Evolutionary conservation across 163 green algal genomes (phyloP), one percentile per base, ranked within the genome.

Genomic region (Prototheca cutis): DNA sequence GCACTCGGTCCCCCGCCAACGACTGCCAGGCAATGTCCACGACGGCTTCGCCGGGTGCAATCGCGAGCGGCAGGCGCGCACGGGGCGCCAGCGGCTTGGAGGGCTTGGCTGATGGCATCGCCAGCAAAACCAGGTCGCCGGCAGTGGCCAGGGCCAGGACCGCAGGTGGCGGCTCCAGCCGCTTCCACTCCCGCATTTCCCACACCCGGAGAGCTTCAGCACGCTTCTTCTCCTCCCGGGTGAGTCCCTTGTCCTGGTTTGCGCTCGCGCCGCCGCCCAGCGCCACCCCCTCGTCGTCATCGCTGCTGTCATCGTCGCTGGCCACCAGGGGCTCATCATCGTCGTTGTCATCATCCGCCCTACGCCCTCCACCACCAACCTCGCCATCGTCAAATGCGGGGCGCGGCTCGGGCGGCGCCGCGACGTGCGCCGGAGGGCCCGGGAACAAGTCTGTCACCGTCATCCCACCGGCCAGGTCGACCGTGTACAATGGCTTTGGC

Each of bases 1-100:
- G n/a, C n/a, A n/a, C n/a, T n/a, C n/a, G n/a, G n/a, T n/a, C 29
- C 18, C 61, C 62, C 19, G 67, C 17, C 48, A 84, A 67, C 21
- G 59, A 61, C 55, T 84, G 76, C 76, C 76, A 83, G 6, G 70
- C 63, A 27, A 81, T 54, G 61, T 85, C 73, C 48, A 90, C 34
- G 13, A 89, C 59, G 24, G 53, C 62, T 65, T 89, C 79, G 7
- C 59, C 55, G 7, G 63, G 58, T 55, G 49, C 49, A n/a, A n/a
- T n/a, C n/a, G n/a, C n/a, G n/a, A 56, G 49, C 21, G 49, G 8
- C 10, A 56, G 4, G 49, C 10, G 13, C 10, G 49, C 49, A 21
- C 42, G 42, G 10, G 42, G 10, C 42, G 42, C 10, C 10, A 23
- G 10, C 10, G 13, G 13, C 6, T 6, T 6, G 13, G 49, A 15